Percentiles rank a stretch among this genome's conserved stretches.
Conservation (phyloP, 164 flowering plant species). For the Umbilicus rupestris region DNA sequence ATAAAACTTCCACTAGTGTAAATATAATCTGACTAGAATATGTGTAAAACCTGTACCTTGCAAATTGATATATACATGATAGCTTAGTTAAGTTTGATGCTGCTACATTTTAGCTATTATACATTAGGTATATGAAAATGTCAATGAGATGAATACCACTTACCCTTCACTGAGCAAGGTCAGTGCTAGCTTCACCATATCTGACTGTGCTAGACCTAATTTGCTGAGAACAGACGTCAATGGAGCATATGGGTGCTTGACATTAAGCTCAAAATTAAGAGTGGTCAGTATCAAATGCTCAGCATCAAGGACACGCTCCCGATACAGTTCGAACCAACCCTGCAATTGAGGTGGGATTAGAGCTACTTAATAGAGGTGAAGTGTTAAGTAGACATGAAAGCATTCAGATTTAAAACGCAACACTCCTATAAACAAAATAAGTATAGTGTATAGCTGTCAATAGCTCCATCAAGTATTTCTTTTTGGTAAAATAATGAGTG, state of each 20-base stretch:
- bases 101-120: neutral
- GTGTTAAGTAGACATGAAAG: no score
- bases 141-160: constrained; percentile 19
- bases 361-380: no score
- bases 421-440: no score
- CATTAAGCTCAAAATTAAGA: constrained; percentile 82
- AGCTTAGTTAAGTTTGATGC: neutral
- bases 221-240: constrained; percentile 71
- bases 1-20: neutral
- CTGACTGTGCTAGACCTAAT: constrained; percentile 71
- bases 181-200: constrained; percentile 68
- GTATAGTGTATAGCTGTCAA: neutral
- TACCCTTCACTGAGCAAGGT: constrained; percentile 92
- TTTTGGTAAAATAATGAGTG: neutral
- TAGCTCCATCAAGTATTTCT: neutral
- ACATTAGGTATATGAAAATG: neutral
- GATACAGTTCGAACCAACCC: constrained; percentile 94
- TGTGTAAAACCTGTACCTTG: no score
- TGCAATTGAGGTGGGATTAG: constrained; percentile 19
- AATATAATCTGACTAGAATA: no score
- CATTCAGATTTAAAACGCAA: no score
- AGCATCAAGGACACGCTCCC: constrained; percentile 72
- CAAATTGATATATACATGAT: no score
- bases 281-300: constrained; percentile 85
- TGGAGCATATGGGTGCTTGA: constrained; percentile 82